Evolutionary conservation across 2,329 filamentous ascomycete species (phyloP).

Genomic region (Nemania diffusa): DNA sequence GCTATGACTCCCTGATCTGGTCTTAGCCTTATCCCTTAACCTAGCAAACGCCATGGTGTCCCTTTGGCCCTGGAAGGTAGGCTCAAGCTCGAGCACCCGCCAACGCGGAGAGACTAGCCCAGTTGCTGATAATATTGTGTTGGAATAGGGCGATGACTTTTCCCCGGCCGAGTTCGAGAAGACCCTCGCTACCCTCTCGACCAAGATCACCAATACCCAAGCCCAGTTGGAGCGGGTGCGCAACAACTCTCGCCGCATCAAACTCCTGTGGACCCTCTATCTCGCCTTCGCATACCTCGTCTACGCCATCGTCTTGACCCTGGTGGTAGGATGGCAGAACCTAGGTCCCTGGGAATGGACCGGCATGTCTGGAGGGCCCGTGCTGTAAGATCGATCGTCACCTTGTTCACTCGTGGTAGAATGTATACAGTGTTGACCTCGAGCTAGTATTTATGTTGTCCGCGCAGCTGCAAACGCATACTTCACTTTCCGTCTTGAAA

Average conservation of each 20-base stretch:
- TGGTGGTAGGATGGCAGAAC: constrained; percentile 86
- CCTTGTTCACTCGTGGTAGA: no score
- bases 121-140: constrained; percentile 10
- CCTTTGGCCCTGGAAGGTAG: constrained; percentile 86
- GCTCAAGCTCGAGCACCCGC: constrained; percentile 34
- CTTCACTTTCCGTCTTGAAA: constrained; percentile 84
- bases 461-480: constrained; percentile 73
- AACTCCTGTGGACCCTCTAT: constrained; percentile 90
- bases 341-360: constrained; percentile 83
- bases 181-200: constrained; percentile 81
- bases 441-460: constrained; percentile 78
- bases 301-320: constrained; percentile 80
- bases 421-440: constrained; percentile 9
- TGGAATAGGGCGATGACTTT: constrained; percentile 73
- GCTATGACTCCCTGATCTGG: constrained; percentile 41
- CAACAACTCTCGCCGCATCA: constrained; percentile 78
- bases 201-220: constrained; percentile 81
- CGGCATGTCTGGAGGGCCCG: constrained; percentile 79
- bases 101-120: not conserved
- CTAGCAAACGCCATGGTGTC: constrained; percentile 72
- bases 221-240: constrained; percentile 78
- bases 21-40: not conserved
- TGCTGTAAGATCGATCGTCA: constrained; percentile 66
- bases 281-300: constrained; percentile 90
- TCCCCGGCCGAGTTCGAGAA: constrained; percentile 95